These are phyloP conservation scores for Pseudogymnoascus sp. DNA, from an alignment of 2,329 filamentous ascomycete genomes.

Conservation along the genomic window DNA sequence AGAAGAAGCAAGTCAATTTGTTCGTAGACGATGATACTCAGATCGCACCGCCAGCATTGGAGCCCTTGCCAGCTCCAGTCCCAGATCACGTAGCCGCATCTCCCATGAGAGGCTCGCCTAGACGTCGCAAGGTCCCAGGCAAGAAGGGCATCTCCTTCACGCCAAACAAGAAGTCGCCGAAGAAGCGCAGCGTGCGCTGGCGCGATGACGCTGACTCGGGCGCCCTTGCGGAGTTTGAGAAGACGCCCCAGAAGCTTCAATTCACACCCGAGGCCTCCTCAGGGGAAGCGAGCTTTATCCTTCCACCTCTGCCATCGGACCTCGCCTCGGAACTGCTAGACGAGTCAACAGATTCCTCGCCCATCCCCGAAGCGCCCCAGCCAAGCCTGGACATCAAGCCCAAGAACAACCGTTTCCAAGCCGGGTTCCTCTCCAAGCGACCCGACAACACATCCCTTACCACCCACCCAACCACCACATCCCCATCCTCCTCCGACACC, in stretches of 20 bases:
- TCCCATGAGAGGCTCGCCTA: constrained; percentile 71
- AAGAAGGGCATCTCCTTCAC: constrained; percentile 75
- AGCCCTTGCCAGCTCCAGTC: constrained; percentile 36
- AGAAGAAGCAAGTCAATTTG: constrained; percentile 46
- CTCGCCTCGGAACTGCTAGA: constrained; percentile 31
- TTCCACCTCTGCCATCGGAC: constrained; percentile 48
- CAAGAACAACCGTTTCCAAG: constrained; percentile 73
- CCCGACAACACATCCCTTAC: constrained; percentile 49
- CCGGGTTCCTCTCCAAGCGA: constrained; percentile 72
- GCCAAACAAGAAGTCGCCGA: constrained; percentile 65
- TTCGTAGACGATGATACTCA: constrained; percentile 15
- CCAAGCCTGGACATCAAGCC: constrained; percentile 53
- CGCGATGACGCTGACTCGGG: constrained; percentile 84
- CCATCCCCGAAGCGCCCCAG: constrained; percentile 47
- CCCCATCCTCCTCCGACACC: constrained; percentile 46
- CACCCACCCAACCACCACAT: constrained; percentile 48
- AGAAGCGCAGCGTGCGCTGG: constrained; percentile 80
- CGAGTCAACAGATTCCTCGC: constrained; percentile 41
- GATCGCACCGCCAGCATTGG: constrained; percentile 19
- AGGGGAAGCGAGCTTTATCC: constrained; percentile 35
- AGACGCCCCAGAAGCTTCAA: constrained; percentile 68
- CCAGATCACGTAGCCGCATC: constrained; percentile 39
- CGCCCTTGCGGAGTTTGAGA: constrained; percentile 80
- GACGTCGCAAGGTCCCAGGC: constrained; percentile 59
- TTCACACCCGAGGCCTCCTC: constrained; percentile 47